Base-by-base conservation (phyloP, 2,329 filamentous ascomycete genomes). In the Cladorrhinum sp. region DNA sequence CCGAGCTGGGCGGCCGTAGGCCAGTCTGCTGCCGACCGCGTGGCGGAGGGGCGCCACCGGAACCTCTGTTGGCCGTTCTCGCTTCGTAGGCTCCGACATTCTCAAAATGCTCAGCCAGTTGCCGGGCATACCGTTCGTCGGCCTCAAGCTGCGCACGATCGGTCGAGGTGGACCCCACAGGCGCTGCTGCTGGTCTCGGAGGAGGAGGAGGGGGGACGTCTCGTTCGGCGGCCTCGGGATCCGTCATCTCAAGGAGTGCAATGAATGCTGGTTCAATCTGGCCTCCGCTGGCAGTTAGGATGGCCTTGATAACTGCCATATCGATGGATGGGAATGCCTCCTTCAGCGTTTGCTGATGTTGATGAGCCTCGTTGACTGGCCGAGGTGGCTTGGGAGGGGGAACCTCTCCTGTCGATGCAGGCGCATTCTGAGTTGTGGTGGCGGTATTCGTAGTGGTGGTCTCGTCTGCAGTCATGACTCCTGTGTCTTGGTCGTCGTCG, bases 211-310 rank as follows among this genome's bases (percentile, higher is more conserved):
- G 89, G n/a, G 91, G 87, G 20, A 80, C 77, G 62, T 81, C 79
- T 55, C 81, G 76, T 68, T 76, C 77, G 28, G 76, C 80, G 7
- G 89, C 88, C 72, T 89, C 88, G 6, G 90, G 90, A 71, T 92
- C 90, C 64, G 89, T 91, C 89, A 92, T 91, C 69, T 88, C 88
- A 50, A 99, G 82, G 49, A 99, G 82, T 36, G 95, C 95, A 77
- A 97, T 95, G 78, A 99, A 99, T 14, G 95, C 94, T 30, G 92
- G 90, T 75, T 99, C 95, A 53, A 98, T 87, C 70, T 89, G 86
- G 62, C 93, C 94, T 61, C 87, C 83, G 73, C 95, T 98, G 14
- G 95, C 95, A 23, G 85, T 82, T 65, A 99, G 78, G 0, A 99
- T 90, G 28, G 95, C 95, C 75, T 88, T 96, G 74, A 99, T 85